A percentile compares a stretch with the other conserved stretches of the same genome.
Conservation (phyloP, 2,329 filamentous ascomycete genomes). For the Plectosphaerella sp. region DNA sequence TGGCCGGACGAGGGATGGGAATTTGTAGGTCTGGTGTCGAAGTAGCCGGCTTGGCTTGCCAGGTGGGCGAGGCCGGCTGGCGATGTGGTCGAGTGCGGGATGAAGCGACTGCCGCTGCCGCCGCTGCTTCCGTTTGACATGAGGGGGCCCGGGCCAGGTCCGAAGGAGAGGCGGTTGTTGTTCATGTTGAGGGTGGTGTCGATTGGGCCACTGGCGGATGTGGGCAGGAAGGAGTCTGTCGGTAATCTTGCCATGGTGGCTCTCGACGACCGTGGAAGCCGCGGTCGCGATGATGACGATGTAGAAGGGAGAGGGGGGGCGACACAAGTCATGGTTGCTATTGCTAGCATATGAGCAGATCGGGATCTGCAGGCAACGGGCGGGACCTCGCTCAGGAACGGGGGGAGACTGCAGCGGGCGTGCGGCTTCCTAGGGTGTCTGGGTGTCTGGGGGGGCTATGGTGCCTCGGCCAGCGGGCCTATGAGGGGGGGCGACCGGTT, state of each 20-base stretch:
- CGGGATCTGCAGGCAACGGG: no score
- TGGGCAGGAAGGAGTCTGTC: conserved; percentile 38
- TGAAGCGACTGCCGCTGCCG: neutral
- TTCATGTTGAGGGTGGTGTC: conserved; percentile 37
- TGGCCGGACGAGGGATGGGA: conserved; percentile 11
- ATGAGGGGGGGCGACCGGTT: neutral
- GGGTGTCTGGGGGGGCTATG: no score
- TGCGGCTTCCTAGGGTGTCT: no score
- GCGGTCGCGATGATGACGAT: neutral
- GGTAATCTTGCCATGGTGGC: conserved; percentile 34
- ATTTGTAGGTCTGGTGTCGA: conserved; percentile 23
- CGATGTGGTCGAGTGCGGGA: neutral
- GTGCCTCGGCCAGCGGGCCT: no score
- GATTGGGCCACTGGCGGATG: conserved; percentile 21
- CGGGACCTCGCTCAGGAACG: no score
- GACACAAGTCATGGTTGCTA: neutral
- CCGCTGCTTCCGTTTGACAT: conserved; percentile 17
- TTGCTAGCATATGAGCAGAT: no score
- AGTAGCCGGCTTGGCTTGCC: conserved; percentile 24
- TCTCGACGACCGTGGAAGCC: conserved; percentile 1
- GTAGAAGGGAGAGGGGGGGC: neutral
- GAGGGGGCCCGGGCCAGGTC: conserved; percentile 20
- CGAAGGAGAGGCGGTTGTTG: conserved; percentile 31
- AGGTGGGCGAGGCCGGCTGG: conserved; percentile 18
- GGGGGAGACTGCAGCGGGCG: no score